A percentile compares a stretch with the other conserved stretches of the same genome.
Conservation (phyloP, 306 rosid species). For the Malus sylvestris region DNA sequence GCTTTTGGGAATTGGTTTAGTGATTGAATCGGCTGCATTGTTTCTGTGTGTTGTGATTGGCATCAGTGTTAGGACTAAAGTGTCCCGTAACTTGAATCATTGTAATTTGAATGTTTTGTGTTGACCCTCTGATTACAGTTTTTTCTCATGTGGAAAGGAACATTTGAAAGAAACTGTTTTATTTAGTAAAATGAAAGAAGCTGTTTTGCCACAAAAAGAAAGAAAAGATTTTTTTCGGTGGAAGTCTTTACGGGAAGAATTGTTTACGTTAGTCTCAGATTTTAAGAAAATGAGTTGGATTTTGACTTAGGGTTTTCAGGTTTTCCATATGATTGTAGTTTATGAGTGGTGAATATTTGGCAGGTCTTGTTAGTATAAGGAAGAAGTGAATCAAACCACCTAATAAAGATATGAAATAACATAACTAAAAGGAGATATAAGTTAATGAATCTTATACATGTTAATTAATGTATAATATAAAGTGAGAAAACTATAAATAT, state of each 20-base stretch:
- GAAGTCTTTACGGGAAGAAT: not conserved
- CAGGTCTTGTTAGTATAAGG: not conserved
- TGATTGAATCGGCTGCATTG: not conserved
- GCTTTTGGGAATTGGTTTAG: not conserved
- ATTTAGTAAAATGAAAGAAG: not conserved
- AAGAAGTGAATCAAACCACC: too few relatives aligned
- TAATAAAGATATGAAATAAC: too few relatives aligned
- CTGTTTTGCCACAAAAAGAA: not conserved
- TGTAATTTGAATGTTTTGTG: not conserved
- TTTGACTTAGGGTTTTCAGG: not conserved
- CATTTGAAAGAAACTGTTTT: not conserved
- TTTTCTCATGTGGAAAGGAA: conserved; percentile 10
- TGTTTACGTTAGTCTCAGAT: not conserved
- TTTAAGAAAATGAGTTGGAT: conserved; percentile 12
- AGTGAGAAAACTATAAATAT: too few relatives aligned
- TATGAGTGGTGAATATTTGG: not conserved
- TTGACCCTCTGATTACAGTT: not conserved
- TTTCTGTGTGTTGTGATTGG: not conserved
- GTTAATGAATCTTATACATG: too few relatives aligned
- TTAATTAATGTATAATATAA: too few relatives aligned
- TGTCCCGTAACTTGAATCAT: conserved; percentile 1
- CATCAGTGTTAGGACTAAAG: not conserved
- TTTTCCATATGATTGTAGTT: not conserved
- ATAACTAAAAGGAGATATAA: too few relatives aligned
- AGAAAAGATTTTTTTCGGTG: not conserved